A percentile compares a stretch with the other conserved stretches of the same genome.
Evolutionary conservation across 2,329 filamentous ascomycete species (phyloP).

Genomic region (Blastomyces silverae): DNA sequence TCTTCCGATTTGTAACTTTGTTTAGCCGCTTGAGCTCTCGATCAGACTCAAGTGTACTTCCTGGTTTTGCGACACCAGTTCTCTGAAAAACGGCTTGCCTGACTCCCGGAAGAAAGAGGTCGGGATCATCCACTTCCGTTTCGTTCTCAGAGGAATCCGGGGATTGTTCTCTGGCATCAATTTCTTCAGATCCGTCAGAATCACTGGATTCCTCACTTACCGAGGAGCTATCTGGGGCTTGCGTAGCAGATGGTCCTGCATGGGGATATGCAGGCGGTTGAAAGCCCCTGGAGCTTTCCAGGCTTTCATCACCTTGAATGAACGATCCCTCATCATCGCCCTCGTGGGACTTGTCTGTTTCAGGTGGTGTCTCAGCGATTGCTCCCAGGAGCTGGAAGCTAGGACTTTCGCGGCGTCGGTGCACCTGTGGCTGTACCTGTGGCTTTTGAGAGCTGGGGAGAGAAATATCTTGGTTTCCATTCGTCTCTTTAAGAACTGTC

Average conservation of each 20-base stretch:
- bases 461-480: not conserved
- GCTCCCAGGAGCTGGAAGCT: slow-evolving; percentile 9
- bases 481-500: not conserved
- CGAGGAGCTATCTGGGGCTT: not conserved
- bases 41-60: slow-evolving; percentile 11
- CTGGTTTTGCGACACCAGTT: slow-evolving; percentile 20
- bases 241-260: not conserved
- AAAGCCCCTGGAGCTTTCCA: not conserved
- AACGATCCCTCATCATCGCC: slow-evolving; percentile 2
- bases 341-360: not conserved
- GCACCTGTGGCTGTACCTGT: not conserved
- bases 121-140: not conserved
- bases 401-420: not conserved
- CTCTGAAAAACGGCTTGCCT: slow-evolving; percentile 20
- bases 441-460: not conserved
- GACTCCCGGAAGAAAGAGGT: slow-evolving; percentile 11
- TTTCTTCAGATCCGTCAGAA: slow-evolving; percentile 5
- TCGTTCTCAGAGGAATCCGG: slow-evolving; percentile 1
- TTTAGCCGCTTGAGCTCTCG: slow-evolving; percentile 17
- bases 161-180: not conserved
- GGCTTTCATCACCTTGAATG: slow-evolving; percentile 5
- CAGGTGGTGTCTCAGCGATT: not conserved
- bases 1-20: slow-evolving; percentile 13
- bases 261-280: not conserved
- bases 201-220: not conserved